Conservation (phyloP, 345 rosid species). For the Hirschfeldia incana region DNA sequence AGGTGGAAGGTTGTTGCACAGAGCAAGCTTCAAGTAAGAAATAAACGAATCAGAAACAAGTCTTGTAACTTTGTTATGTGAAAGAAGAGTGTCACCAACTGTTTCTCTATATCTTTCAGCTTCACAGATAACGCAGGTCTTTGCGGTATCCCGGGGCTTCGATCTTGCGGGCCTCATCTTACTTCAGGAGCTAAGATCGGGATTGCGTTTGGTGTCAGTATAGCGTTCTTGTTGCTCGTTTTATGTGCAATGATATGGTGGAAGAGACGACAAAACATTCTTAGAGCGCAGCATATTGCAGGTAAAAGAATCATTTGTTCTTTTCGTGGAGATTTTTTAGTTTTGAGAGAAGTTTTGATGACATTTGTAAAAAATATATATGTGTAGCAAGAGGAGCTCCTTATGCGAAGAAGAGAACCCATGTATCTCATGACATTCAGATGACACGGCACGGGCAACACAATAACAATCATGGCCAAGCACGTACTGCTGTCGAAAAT, state of each 20-base stretch:
- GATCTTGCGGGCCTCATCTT: slow-evolving; percentile 72
- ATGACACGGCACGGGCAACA: slow-evolving; percentile 56
- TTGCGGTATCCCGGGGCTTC: slow-evolving; percentile 96
- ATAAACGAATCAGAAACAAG: slow-evolving; percentile 11
- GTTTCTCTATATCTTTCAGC: slow-evolving; percentile 51
- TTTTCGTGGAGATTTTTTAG: not conserved
- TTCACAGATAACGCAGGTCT: slow-evolving; percentile 93
- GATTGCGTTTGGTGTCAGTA: slow-evolving; percentile 60
- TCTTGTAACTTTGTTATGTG: not conserved
- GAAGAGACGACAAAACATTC: slow-evolving; percentile 92
- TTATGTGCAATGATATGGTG: slow-evolving; percentile 69
- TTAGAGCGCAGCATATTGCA: slow-evolving; percentile 78
- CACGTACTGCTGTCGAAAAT: slow-evolving; percentile 79
- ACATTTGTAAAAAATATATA: not conserved
- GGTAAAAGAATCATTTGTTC: slow-evolving; percentile 43
- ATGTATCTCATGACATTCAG: slow-evolving; percentile 76
- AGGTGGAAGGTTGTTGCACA: slow-evolving; percentile 90
- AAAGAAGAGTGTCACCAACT: slow-evolving; percentile 4
- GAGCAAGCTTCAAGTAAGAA: slow-evolving; percentile 95
- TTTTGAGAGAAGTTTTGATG: not conserved
- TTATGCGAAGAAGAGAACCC: slow-evolving; percentile 92
- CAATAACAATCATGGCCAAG: slow-evolving; percentile 54
- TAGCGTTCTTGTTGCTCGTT: slow-evolving; percentile 57
- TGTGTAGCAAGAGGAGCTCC: slow-evolving; percentile 93
- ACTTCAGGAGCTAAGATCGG: slow-evolving; percentile 84